Conservation (phyloP, 805 yeast species). For the Groenewaldozyma tartarivorans region DNA sequence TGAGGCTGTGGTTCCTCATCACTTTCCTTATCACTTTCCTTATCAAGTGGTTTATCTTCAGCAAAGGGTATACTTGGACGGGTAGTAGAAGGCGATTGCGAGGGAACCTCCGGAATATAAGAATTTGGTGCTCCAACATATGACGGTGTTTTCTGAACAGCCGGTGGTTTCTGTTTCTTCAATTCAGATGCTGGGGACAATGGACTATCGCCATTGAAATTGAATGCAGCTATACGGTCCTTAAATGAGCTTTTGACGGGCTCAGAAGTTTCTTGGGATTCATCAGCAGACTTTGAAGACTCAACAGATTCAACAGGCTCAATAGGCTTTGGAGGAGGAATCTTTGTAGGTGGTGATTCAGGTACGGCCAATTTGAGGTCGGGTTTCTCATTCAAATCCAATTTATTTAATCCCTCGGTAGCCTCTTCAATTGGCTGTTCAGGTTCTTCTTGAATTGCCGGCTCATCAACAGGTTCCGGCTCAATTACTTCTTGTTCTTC, state of each 20-base stretch:
- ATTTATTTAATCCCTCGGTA: not conserved
- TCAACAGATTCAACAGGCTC: too few species aligned
- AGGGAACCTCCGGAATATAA: slow-evolving; percentile 4
- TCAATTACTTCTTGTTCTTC: slow-evolving; percentile 4
- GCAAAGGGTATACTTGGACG: slow-evolving; percentile 11
- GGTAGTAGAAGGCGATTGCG: not conserved
- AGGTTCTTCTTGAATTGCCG: slow-evolving; percentile 1
- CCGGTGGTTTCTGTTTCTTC: slow-evolving; percentile 26
- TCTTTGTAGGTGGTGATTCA: not conserved
- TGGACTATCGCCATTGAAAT: slow-evolving; percentile 33
- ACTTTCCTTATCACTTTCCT: slow-evolving; percentile 10
- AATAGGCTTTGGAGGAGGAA: too few species aligned
- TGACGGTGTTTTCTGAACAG: slow-evolving; percentile 32
- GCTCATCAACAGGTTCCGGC: slow-evolving; percentile 4
- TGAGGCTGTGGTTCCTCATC: slow-evolving; percentile 56
- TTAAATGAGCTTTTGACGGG: slow-evolving; percentile 24
- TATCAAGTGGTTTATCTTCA: slow-evolving; percentile 24
- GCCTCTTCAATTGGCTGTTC: not conserved
- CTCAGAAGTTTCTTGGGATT: not conserved
- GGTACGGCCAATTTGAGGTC: not conserved
- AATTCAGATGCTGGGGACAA: slow-evolving; percentile 6
- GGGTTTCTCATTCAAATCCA: not conserved
- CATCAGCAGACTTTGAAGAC: not conserved
- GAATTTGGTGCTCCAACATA: slow-evolving; percentile 26
- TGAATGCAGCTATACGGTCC: slow-evolving; percentile 43